These are phyloP conservation scores for Pyrenopolyporus hunteri DNA, from an alignment of 495 filamentous ascomycete genomes.

Conservation along the genomic window DNA sequence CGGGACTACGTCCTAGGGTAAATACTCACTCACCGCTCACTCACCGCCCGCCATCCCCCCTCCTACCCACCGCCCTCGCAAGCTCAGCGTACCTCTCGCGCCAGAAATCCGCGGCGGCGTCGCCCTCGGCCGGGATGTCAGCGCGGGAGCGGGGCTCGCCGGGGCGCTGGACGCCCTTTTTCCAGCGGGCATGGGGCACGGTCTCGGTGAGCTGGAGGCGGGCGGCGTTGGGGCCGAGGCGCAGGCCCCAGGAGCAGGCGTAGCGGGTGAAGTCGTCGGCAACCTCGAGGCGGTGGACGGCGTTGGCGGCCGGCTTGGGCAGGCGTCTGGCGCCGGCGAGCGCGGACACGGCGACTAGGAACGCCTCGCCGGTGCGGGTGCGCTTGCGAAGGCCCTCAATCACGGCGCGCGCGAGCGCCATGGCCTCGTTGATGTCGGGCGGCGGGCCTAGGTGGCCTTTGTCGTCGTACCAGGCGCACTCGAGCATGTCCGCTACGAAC, in stretches of 20 bases:
- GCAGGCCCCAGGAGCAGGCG: conserved; percentile 53
- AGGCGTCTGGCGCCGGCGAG: conserved; percentile 55
- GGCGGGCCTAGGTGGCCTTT: conserved; percentile 42
- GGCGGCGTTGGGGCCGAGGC: conserved; percentile 51
- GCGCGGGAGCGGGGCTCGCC: conserved; percentile 4
- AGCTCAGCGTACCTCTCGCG: conserved; percentile 48
- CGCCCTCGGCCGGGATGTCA: conserved; percentile 38
- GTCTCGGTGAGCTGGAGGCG: conserved; percentile 56
- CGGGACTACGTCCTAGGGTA: no score
- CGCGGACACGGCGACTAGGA: conserved; percentile 59
- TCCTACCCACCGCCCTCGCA: conserved; percentile 35
- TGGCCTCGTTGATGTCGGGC: conserved; percentile 54
- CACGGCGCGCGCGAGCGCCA: conserved; percentile 51
- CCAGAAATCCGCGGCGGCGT: conserved; percentile 47
- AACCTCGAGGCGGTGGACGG: conserved; percentile 48
- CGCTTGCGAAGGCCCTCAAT: conserved; percentile 52
- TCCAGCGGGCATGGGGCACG: conserved; percentile 48
- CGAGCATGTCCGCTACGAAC: conserved; percentile 51
- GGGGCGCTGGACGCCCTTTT: conserved; percentile 35
- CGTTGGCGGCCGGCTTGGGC: conserved; percentile 44
- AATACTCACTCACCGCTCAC: no score
- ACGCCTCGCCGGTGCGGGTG: conserved; percentile 52
- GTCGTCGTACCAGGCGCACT: conserved; percentile 52
- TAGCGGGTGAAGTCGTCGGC: conserved; percentile 48
- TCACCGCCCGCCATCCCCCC: conserved; percentile 5